Percentiles rank a stretch among this genome's conserved stretches.
Evolutionary conservation across 257 asterid genomes (phyloP).

Genomic region (Plectranthus barbatus): DNA sequence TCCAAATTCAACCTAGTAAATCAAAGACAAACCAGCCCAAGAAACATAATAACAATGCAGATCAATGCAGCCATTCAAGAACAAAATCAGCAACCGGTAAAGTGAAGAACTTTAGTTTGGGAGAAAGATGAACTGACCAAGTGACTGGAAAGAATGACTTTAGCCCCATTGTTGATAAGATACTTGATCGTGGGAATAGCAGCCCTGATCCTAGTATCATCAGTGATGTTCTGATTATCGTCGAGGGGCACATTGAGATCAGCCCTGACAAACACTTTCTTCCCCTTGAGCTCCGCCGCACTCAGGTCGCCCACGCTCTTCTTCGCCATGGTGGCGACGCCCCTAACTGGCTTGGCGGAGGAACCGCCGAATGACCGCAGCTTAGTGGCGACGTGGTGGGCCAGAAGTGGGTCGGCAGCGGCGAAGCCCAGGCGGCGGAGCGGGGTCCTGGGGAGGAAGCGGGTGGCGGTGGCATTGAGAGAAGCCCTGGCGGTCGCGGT

Average conservation of each 20-base stretch:
- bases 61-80: not conserved
- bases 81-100: not conserved
- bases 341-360: conserved; percentile 40
- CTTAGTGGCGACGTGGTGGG: conserved; percentile 43
- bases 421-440: conserved; percentile 45
- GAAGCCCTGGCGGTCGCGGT: conserved; percentile 24
- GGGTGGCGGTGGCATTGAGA: conserved; percentile 30
- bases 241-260: conserved; percentile 77
- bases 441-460: conserved; percentile 48
- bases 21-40: not conserved
- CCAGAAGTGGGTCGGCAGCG: conserved; percentile 36
- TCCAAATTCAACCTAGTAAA: not conserved
- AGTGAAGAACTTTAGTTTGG: not conserved
- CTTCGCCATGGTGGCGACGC: conserved; percentile 48
- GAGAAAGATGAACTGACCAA: conserved; percentile 15
- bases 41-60: not conserved
- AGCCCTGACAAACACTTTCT: conserved; percentile 60
- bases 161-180: conserved; percentile 55
- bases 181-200: conserved; percentile 64
- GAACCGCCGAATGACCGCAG: conserved; percentile 33
- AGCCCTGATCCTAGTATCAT: conserved; percentile 77
- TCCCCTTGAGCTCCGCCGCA: conserved; percentile 57
- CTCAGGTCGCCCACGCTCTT: conserved; percentile 63
- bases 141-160: conserved; percentile 42
- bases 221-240: conserved; percentile 54